Evolutionary conservation across 2,329 filamentous ascomycete genomes (phyloP).

Genomic region (Phyllosticta citribraziliensis): DNA sequence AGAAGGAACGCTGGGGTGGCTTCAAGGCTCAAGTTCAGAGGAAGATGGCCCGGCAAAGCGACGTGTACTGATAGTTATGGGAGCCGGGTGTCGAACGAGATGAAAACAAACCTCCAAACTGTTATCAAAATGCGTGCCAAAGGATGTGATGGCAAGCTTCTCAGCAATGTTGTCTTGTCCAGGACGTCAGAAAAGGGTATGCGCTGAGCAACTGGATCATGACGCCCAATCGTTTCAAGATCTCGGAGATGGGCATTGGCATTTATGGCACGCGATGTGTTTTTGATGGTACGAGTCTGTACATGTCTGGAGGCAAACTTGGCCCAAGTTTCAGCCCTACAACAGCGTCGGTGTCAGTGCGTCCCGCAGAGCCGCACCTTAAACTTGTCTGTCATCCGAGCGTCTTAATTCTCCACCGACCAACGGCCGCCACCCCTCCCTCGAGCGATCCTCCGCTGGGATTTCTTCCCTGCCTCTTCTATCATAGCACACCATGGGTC

Average conservation of each 20-base stretch:
- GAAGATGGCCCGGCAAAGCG: not conserved
- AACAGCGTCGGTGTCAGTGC: conserved; percentile 1
- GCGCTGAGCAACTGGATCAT: too few relatives aligned
- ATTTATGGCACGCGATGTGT: too few relatives aligned
- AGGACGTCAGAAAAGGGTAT: too few relatives aligned
- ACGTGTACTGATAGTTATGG: not conserved
- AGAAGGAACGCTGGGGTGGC: not conserved
- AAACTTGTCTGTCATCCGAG: conserved; percentile 5
- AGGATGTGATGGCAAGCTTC: too few relatives aligned
- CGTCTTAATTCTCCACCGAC: not conserved
- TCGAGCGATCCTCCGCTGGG: not conserved
- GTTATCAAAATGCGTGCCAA: not conserved
- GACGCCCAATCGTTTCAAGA: too few relatives aligned
- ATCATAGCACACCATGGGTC: not conserved
- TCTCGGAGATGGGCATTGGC: too few relatives aligned
- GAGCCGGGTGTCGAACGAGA: not conserved
- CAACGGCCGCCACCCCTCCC: not conserved
- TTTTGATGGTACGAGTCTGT: not conserved
- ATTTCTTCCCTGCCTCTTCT: not conserved
- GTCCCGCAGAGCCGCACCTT: conserved; percentile 12
- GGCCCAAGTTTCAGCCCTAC: conserved; percentile 6
- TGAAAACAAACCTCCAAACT: not conserved
- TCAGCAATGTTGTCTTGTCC: too few relatives aligned
- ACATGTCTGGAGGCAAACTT: not conserved
- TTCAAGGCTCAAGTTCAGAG: not conserved